phyloP scores from a whole-genome alignment of 768 basidiomycete genomes.

The Russula sp. region DNA sequence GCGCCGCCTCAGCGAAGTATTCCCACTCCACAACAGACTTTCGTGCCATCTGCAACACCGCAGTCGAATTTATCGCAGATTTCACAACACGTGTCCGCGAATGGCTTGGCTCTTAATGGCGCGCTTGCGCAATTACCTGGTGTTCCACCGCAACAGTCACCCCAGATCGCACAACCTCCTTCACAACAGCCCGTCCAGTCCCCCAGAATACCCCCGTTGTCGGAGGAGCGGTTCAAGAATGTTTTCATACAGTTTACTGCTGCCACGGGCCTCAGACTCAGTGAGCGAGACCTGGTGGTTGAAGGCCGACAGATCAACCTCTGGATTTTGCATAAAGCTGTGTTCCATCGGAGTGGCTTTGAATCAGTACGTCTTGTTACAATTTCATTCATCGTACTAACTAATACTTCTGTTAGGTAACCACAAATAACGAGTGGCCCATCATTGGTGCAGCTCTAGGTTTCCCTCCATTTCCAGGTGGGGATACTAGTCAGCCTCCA shows the following conservation, averaged over 20 bases:
- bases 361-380: not conserved
- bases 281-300: conserved; percentile 4
- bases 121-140: not conserved
- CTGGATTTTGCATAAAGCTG: conserved; percentile 4
- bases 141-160: conserved; percentile 5
- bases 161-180: not conserved
- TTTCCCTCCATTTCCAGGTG: not conserved
- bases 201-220: not conserved
- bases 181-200: not conserved
- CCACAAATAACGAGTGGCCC: conserved; percentile 12
- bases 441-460: conserved; percentile 4
- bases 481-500: not conserved
- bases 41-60: not conserved
- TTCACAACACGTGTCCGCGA: conserved; percentile 2
- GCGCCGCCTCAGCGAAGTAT: conserved; percentile 3
- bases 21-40: conserved; percentile 12
- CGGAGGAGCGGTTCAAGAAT: conserved; percentile 6
- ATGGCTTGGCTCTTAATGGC: not conserved
- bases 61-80: conserved; percentile 14
- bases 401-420: not conserved
- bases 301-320: conserved; percentile 1
- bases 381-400: not conserved
- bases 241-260: not conserved
- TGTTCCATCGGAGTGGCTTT: conserved; percentile 4
- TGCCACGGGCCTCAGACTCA: not conserved